Evolutionary conservation across 1,139 yeast species (phyloP).

Genomic region (Scheffersomyces insectosa): DNA sequence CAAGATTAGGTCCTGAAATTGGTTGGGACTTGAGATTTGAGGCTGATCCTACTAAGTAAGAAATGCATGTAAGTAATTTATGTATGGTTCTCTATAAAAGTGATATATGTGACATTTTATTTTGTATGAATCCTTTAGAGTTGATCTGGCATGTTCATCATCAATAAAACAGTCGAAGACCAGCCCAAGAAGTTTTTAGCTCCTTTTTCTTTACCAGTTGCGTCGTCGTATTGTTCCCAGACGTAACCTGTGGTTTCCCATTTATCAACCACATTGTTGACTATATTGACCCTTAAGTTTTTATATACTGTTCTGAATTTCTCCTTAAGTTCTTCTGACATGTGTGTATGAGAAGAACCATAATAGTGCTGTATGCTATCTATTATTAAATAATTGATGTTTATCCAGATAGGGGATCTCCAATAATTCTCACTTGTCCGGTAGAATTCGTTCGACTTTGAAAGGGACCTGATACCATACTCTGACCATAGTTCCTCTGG

Average conservation of each 20-base stretch:
- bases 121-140: neutral
- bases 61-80: neutral
- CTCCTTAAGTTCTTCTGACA: constrained; percentile 31
- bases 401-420: constrained; percentile 95
- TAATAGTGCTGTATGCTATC: constrained; percentile 66
- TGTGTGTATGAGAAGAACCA: constrained; percentile 1
- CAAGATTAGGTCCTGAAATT: constrained; percentile 83
- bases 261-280: constrained; percentile 63
- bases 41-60: constrained; percentile 42
- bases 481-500: constrained; percentile 77
- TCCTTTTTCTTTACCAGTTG: constrained; percentile 73
- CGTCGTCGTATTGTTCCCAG: constrained; percentile 89
- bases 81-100: no score
- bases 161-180: constrained; percentile 79
- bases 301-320: constrained; percentile 45
- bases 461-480: constrained; percentile 80
- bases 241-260: constrained; percentile 80
- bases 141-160: constrained; percentile 76
- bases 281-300: constrained; percentile 63
- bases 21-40: constrained; percentile 97
- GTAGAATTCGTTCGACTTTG: constrained; percentile 64
- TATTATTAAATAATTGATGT: constrained; percentile 79
- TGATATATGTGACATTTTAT: neutral
- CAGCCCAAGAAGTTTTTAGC: constrained; percentile 93
- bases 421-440: constrained; percentile 89